Evolutionary conservation across 1,139 yeast species (phyloP), one percentile per base, ranked within the genome.

Genomic region (Protomyces pachydermus): DNA sequence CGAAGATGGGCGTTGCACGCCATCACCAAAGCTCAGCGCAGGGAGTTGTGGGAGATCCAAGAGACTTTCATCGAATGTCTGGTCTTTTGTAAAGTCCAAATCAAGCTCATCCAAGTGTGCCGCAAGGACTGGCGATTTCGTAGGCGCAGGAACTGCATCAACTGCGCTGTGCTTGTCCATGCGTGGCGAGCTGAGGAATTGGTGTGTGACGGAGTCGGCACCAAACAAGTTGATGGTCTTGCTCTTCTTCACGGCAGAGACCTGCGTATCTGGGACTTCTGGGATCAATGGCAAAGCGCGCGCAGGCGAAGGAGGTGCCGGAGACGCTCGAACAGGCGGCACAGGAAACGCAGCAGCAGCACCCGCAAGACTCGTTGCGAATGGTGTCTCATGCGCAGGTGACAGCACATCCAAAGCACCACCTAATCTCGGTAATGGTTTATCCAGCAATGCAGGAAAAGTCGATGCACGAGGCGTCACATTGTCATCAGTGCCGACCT

Each of bases 21-120:
- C 62, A 18, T 58, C 62, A 10, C 62, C 62, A 32, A 58, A 58
- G 34, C 54, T 55, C 12, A 58, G 52, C 3, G 62, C 62, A 9
- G 62, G 62, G 20, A 58, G 45, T 16, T 55, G 53, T 16, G 62
- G 62, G 32, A 58, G 38, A 37, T 58, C 62, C 12, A 58, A 14
- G 18, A 51, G 28, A 5, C 38, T 39, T 39, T 52, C 62, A 18
- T 58, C 62, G 39, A 58, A 58, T 16, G 42, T 37, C 16, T 52
- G 52, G 23, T 58, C 56, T 20, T 52, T 51, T 32, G 60, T 56
- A 48, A 48, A 56, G 60, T 56, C 60, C 23, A 56, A 34, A n/a
- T 48, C 61, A 18, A 42, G 48, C 16, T 42, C 48, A 42, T 42
- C 25, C 1, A 42, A 10, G 48, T 42, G 48, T 12, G 46, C 28